These are phyloP conservation scores for Ilyonectria robusta DNA, from an alignment of 2,329 filamentous ascomycete species.

Conservation along the genomic window DNA sequence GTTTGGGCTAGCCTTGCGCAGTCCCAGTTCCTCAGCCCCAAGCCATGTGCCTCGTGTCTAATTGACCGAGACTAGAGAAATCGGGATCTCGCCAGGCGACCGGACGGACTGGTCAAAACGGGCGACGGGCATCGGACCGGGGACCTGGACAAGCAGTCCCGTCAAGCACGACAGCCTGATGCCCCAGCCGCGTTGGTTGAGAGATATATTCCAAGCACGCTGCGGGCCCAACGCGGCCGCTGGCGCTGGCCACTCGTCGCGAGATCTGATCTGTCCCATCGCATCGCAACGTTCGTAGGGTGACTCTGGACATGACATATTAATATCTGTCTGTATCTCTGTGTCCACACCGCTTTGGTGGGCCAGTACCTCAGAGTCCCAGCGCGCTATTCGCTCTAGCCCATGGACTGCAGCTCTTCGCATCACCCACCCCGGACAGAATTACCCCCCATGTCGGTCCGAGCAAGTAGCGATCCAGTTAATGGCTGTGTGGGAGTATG, in stretches of 20 bases:
- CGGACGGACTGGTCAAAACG: conserved; percentile 2
- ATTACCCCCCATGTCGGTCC: conserved; percentile 12
- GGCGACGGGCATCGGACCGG: conserved; percentile 16
- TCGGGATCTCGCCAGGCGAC: conserved; percentile 8
- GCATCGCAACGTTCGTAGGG: conserved; percentile 34
- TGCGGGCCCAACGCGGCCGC: conserved; percentile 45
- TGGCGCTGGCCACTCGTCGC: conserved; percentile 39
- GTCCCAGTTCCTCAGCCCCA: conserved; percentile 10
- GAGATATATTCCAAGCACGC: conserved; percentile 27
- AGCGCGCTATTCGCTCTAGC: conserved; percentile 31
- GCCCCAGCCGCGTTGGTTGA: conserved; percentile 16
- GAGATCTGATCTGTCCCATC: conserved; percentile 48
- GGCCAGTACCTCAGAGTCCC: conserved; percentile 34
- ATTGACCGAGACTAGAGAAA: conserved; percentile 30
- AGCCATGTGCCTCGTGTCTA: conserved; percentile 15
- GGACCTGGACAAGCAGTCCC: conserved; percentile 10
- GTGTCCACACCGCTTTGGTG: conserved; percentile 46
- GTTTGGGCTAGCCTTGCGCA: conserved; percentile 9
- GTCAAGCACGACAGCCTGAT: conserved; percentile 4
- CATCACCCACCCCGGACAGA: conserved; percentile 17
- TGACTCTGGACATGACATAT: conserved; percentile 45
- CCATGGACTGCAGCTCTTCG: conserved; percentile 25
- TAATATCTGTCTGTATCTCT: conserved; percentile 49
- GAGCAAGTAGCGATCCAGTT: conserved; percentile 20
- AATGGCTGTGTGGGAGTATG: background rate